Evolutionary conservation across 176 grass and related monocot genomes (phyloP).

Genomic region (Elaeis guineensis): DNA sequence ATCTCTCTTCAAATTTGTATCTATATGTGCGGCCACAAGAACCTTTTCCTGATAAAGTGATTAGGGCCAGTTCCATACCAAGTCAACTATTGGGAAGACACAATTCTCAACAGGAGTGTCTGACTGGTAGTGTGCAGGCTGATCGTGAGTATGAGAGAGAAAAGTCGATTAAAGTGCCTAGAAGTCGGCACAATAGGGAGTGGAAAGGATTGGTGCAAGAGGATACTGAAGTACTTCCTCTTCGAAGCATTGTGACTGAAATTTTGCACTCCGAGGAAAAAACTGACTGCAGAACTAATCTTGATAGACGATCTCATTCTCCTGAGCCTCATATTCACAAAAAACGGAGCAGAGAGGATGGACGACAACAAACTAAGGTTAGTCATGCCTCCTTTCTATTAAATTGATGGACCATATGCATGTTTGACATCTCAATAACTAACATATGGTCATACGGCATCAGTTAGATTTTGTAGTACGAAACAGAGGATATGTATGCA

Average conservation of each 20-base stretch:
- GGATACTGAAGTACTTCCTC: conserved; percentile 53
- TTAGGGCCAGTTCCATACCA: background rate
- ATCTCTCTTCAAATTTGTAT: conserved; percentile 71
- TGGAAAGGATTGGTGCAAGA: conserved; percentile 44
- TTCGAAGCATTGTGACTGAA: conserved; percentile 61
- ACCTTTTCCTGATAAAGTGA: conserved; percentile 18
- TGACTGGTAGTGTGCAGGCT: conserved; percentile 25
- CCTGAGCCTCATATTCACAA: conserved; percentile 38
- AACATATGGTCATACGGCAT: no score
- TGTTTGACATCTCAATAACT: no score
- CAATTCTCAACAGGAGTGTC: conserved; percentile 19
- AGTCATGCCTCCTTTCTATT: background rate
- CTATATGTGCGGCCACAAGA: conserved; percentile 58
- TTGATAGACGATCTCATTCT: conserved; percentile 24
- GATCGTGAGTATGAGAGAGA: conserved; percentile 32
- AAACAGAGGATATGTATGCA: no score
- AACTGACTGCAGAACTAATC: conserved; percentile 31
- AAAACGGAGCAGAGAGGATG: conserved; percentile 61
- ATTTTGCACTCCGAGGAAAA: conserved; percentile 74
- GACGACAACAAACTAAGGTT: conserved; percentile 61
- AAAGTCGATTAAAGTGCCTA: conserved; percentile 23
- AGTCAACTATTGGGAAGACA: conserved; percentile 35
- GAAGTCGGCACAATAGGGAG: conserved; percentile 54
- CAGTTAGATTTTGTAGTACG: no score
- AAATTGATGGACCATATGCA: no score